These are phyloP conservation scores for Podospora tetraspora DNA, from an alignment of 495 filamentous ascomycete genomes.

Conservation along the genomic window DNA sequence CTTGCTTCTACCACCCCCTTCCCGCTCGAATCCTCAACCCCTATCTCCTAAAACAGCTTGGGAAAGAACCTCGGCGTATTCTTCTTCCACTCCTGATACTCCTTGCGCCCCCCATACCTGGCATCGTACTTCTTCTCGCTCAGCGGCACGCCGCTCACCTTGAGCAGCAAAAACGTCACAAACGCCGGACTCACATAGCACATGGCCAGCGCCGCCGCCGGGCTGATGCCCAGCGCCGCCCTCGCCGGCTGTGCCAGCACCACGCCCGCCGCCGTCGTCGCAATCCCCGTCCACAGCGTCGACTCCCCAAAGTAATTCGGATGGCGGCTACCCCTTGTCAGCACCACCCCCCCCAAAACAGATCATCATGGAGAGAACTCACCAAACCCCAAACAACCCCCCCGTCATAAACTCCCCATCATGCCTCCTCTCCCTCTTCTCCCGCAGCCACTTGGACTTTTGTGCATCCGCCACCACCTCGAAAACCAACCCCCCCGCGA, in stretches of 20 bases:
- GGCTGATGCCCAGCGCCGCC: slow-evolving; percentile 47
- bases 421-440: slow-evolving; percentile 54
- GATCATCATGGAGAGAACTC: not conserved
- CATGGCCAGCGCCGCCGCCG: slow-evolving; percentile 38
- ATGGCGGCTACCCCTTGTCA: slow-evolving; percentile 41
- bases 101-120: slow-evolving; percentile 55
- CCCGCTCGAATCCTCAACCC: not conserved
- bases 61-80: slow-evolving; percentile 62
- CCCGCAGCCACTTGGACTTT: slow-evolving; percentile 51
- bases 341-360: not conserved
- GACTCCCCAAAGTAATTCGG: slow-evolving; percentile 66
- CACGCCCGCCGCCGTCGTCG: slow-evolving; percentile 46
- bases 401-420: slow-evolving; percentile 56
- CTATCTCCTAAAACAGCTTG: slow-evolving; percentile 41
- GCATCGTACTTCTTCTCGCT: slow-evolving; percentile 63
- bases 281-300: slow-evolving; percentile 60
- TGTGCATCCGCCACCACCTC: slow-evolving; percentile 57
- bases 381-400: slow-evolving; percentile 49
- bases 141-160: slow-evolving; percentile 55
- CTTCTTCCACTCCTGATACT: slow-evolving; percentile 62
- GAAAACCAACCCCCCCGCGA: slow-evolving; percentile 50
- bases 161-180: slow-evolving; percentile 54
- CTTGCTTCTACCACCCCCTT: not conserved
- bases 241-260: slow-evolving; percentile 40
- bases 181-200: slow-evolving; percentile 57